Evolutionary conservation across 176 grass and related monocot species (phyloP), one percentile per base, ranked within the genome.

Genomic region (Bonia amplexicaulis): DNA sequence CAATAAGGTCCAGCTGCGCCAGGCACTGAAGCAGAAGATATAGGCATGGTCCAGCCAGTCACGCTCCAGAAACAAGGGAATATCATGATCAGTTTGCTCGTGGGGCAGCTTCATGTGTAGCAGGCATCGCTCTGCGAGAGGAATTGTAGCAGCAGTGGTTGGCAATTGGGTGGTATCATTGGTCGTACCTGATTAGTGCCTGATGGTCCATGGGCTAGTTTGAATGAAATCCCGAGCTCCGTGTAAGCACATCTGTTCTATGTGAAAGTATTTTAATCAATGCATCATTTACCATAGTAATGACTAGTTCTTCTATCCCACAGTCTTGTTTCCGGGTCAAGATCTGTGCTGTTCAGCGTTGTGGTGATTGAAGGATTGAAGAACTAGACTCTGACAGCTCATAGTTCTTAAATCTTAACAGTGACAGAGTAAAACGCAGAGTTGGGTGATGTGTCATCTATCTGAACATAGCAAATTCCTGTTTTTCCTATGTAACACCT

Each of bases 11-110:
- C 90, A 92, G 48, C 47, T 95, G 31, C 88, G 88, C 25, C 93
- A 95, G 55, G 88, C 84, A 45, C 49, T 92, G 55, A 86, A 92
- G 71, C 93, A 90, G 74, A 90, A 95, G 74, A 91, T 89, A 73
- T 94, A 88, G 82, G 53, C 68, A 40, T 49, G 46, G 13, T 10
- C 58, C 62, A 83, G 68, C 23, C 19, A 53, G 27, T 60, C 44
- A 39, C 35, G 41, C 52, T 85, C 17, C 19, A 20, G 35, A 68
- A 29, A 51, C 33, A 72, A 64, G 66, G 14, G 66, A 47, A 60
- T 49, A 61, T 15, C 76, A 51, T 52, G 42, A 62, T 72, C 44
- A 15, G 5, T 74, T 80, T 17, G 45, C 69, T 26, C 17, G 75
- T 45, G 69, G 59, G 35, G 69, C 37, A 55, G 17, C 77, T 67